phyloP scores from a whole-genome alignment of 2,329 filamentous ascomycete species.

The Pezicula neosporulosa region DNA sequence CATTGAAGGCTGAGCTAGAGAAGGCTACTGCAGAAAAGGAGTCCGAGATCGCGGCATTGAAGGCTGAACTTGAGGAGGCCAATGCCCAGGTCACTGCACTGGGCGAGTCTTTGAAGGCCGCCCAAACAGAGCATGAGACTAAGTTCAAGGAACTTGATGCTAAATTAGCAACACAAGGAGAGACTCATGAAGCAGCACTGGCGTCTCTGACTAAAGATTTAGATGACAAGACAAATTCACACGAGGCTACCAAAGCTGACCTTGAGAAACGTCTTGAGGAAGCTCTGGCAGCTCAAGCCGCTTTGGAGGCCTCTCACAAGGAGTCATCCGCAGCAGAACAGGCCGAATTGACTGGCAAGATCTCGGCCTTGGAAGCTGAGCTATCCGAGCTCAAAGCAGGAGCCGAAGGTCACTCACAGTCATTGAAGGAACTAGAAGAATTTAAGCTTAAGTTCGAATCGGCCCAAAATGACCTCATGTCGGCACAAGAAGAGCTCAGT shows the following conservation, averaged over 20 bases:
- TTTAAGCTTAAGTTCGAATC: constrained; percentile 45
- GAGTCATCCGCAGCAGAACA: constrained; percentile 42
- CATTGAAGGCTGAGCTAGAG: constrained; percentile 32
- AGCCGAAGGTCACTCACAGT: constrained; percentile 30
- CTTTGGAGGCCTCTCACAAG: constrained; percentile 41
- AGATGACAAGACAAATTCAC: constrained; percentile 44
- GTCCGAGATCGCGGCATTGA: constrained; percentile 32
- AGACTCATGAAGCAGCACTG: constrained; percentile 11
- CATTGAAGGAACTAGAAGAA: constrained; percentile 40
- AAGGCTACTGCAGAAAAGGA: constrained; percentile 40
- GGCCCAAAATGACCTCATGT: constrained; percentile 34
- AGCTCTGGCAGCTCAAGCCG: constrained; percentile 43
- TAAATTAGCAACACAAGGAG: constrained; percentile 43
- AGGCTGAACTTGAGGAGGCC: constrained; percentile 31
- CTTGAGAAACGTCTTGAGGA: constrained; percentile 55
- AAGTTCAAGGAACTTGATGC: constrained; percentile 45
- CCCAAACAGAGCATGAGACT: constrained; percentile 41
- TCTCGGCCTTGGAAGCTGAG: constrained; percentile 49
- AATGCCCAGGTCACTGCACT: constrained; percentile 42
- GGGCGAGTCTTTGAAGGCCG: constrained; percentile 48
- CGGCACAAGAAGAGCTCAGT: constrained; percentile 31
- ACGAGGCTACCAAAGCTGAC: constrained; percentile 44
- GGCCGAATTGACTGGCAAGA: constrained; percentile 40
- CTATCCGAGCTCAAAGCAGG: constrained; percentile 47
- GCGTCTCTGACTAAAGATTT: constrained; percentile 11